Evolutionary conservation across 352 stramenopile species (phyloP).

Genomic region (Pythium chondricola): DNA sequence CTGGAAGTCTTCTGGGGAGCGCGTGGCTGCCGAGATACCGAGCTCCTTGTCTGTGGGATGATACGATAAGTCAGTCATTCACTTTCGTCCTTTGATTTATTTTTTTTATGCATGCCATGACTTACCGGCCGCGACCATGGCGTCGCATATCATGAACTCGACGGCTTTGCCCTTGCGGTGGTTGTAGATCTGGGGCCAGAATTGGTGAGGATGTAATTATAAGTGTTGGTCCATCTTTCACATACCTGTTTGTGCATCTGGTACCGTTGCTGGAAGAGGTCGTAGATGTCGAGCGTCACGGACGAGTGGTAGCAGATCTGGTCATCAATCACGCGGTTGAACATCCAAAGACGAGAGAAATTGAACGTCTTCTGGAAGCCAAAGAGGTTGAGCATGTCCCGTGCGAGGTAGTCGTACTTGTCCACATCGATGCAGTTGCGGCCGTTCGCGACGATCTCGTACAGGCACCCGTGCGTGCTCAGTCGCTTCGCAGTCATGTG

Average conservation of each 20-base stretch:
- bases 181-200: slow-evolving; percentile 88
- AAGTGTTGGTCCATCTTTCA: too few species aligned
- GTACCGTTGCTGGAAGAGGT: slow-evolving; percentile 87
- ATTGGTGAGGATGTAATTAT: too few species aligned
- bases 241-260: slow-evolving; percentile 75
- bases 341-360: slow-evolving; percentile 71
- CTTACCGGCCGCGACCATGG: slow-evolving; percentile 58
- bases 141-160: slow-evolving; percentile 89
- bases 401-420: slow-evolving; percentile 90
- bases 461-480: slow-evolving; percentile 70
- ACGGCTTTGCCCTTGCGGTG: slow-evolving; percentile 86
- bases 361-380: slow-evolving; percentile 74
- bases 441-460: slow-evolving; percentile 89
- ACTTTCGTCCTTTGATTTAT: too few species aligned
- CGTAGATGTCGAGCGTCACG: slow-evolving; percentile 84
- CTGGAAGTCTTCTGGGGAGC: slow-evolving; percentile 62
- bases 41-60: slow-evolving; percentile 48
- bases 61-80: neutral
- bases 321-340: slow-evolving; percentile 80
- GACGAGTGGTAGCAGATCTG: slow-evolving; percentile 89
- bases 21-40: slow-evolving; percentile 55
- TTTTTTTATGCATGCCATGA: neutral
- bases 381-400: slow-evolving; percentile 85
- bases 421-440: slow-evolving; percentile 90
- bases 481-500: slow-evolving; percentile 37